Base-by-base conservation (phyloP, 2,329 filamentous ascomycete species). In the Onygenales sp. region DNA sequence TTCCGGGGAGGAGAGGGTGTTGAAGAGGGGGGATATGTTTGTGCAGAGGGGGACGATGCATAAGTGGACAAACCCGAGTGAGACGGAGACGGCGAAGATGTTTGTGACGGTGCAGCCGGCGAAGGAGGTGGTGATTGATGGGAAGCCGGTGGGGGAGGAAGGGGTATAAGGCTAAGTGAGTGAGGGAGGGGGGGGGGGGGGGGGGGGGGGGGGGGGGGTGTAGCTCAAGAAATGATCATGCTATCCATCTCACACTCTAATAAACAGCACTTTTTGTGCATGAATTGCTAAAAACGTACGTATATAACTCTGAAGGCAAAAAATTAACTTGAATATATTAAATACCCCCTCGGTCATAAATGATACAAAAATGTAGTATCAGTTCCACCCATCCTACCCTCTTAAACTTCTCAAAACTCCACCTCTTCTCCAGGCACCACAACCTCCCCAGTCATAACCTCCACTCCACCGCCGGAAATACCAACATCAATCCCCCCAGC, bases 61-160 rank as follows among this genome's bases (percentile, higher is more conserved):
- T 55, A 6, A 68, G 42, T 78, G 75, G 75, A 62, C 65, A 50
- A 78, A 78, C 56, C 57, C 61, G 9, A 72, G 67, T 52, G 56
- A 62, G 43, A 72, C 68, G 33, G 67, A 69, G 53, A 74, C 72
- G 72, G 67, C 69, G 39, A 60, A 72, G 27, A 70, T 75, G 63
- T 67, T 55, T 70, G 70, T 54, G 5, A 43, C 50, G n/a, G 38
- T 41, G 10, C 52, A 54, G 32, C 45, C 36, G 27, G 47, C 45
- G 17, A 31, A 36, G 31, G 45, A 38, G 42, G 38, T 54, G 31
- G 52, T 50, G 31, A 39, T 54, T 6, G 41, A 35, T 3, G 52
- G 52, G 14, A 54, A 54, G 52, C 9, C 32, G 38, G 36, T 53
- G 43, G 35, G 17, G 9, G 50, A 52, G 27, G 50, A 52, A 41